Base-by-base conservation (phyloP, 2,329 filamentous ascomycete genomes). In the Paracamarosporium sp. region DNA sequence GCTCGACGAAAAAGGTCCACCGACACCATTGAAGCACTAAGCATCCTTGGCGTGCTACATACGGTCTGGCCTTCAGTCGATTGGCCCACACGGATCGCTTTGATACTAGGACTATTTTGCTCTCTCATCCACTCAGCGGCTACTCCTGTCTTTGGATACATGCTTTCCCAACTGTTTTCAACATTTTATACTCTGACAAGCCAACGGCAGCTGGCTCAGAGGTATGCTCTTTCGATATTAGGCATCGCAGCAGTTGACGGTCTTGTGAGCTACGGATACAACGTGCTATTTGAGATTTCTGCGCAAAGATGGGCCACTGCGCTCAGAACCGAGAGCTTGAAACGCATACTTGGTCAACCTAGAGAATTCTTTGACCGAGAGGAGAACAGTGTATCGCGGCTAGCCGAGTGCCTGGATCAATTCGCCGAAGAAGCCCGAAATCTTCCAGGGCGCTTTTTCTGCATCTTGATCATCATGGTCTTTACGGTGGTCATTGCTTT, bases 381-480 rank as follows among this genome's bases (percentile, higher is more conserved):
- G 1, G 81, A 82, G 31, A 90, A 95, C 72, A 86, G 84, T 0
- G 79, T 89, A 0, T 80, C 82, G 0, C 81, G 83, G 1, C 82
- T 98, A 40, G 87, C 83, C 0, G 88, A 91, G 59, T 89, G 85
- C 43, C 83, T 98, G 0, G 92, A 96, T 67, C 85, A 90, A 15
- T 91, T 92, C 66, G 90, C 90, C 0, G 93, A 98, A 72, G 92
- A 97, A 71, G 93, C 95, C 86, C 86, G 91, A 8, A 93, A 91
- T 65, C 79, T 98, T 0, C 82, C 96, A 0, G 90, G 91, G 1
- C 86, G 90, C 1, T 96, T 97, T 68, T 82, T 89, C 0, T 89
- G 90, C 1, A 86, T 90, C 52, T 75, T 90, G 0, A 81, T 93
- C 13, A 85, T 89, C 9, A 88, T 90, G 3, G 70, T 81, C 0